Evolutionary conservation across 768 basidiomycete genomes (phyloP), one percentile per base, ranked within the genome.

Genomic region (Neoboletus brunneissimus): DNA sequence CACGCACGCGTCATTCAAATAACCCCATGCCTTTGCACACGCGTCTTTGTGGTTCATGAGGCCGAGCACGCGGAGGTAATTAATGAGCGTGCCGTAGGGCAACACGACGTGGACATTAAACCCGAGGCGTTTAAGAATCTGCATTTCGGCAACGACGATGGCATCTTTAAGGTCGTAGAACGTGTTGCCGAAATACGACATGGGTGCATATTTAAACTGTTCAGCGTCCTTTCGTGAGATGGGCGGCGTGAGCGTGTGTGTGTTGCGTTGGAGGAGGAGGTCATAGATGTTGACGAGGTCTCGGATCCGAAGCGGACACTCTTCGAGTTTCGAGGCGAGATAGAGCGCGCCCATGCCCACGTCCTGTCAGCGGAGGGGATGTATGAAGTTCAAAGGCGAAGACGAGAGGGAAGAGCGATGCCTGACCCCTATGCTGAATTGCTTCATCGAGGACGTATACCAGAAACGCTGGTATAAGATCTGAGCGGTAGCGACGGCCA

Each of bases 141-240:
- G 97, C 93, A 98, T 98, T 73, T 99, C 97, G 2, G 89, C 86
- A 15, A 95, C 88, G 22, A 98, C 93, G 48, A 98, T 77, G 8
- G 90, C 87, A 67, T 99, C 97, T 68, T 96, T 98, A 71, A 93
- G 79, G 59, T 95, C 91, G 76, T 98, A 98, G 67, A 96, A 98
- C 2, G 85, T 87, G 64, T 81, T 81, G 15, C 90, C 86, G 70
- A 91, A 94, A 73, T 94, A 95, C 18, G 89, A 86, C 91, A 94
- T 95, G 13, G 92, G 88, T 3, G 79, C 73, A 72, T 94, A 93
- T 64, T 80, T 79, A 75, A 90, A 85, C 67, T 22, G 76, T 35
- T 61, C 53, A 20, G 67, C 43, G 55, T 42, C 37, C 66, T 71
- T 52, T 46, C 38, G 46, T 43, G 57, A 34, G 67, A 34, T 7